phyloP scores from a whole-genome alignment of 73 alveolate species.

The Paramecium sexaurelia region DNA sequence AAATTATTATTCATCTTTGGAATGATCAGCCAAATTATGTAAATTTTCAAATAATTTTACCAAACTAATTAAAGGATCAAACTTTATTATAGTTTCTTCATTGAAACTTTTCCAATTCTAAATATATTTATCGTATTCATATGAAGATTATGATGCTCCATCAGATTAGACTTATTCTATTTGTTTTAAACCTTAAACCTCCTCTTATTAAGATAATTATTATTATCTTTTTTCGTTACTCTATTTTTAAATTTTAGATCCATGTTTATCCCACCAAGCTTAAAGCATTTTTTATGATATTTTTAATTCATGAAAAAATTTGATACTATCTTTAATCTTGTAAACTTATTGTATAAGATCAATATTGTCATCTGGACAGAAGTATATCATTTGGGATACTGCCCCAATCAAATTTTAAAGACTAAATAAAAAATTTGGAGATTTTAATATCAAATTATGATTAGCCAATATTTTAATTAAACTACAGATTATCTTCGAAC shows the following conservation, averaged over 20 bases:
- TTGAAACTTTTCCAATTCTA: neutral
- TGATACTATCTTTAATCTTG: neutral
- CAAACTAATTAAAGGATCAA: neutral
- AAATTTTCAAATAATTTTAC: neutral
- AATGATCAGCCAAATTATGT: neutral
- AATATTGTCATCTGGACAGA: neutral
- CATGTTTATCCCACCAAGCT: slow-evolving; percentile 9
- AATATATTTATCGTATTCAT: neutral
- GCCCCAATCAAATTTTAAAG: neutral
- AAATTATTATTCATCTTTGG: neutral
- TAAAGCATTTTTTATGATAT: neutral
- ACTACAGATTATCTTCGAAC: neutral
- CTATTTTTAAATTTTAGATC: too few species aligned
- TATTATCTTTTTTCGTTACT: neutral
- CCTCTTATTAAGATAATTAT: neutral
- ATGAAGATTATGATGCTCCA: neutral
- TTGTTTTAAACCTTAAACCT: neutral
- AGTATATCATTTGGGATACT: neutral
- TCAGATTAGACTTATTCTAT: neutral
- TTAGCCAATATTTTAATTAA: neutral
- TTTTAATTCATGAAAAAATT: neutral
- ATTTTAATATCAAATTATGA: neutral
- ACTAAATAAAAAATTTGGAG: neutral
- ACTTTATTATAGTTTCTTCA: neutral
- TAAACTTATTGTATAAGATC: neutral